A percentile compares a stretch with the other conserved stretches of the same genome.
These are phyloP conservation scores for Coniosporium apollinis DNA, from an alignment of 495 filamentous ascomycete species.

Conservation along the genomic window DNA sequence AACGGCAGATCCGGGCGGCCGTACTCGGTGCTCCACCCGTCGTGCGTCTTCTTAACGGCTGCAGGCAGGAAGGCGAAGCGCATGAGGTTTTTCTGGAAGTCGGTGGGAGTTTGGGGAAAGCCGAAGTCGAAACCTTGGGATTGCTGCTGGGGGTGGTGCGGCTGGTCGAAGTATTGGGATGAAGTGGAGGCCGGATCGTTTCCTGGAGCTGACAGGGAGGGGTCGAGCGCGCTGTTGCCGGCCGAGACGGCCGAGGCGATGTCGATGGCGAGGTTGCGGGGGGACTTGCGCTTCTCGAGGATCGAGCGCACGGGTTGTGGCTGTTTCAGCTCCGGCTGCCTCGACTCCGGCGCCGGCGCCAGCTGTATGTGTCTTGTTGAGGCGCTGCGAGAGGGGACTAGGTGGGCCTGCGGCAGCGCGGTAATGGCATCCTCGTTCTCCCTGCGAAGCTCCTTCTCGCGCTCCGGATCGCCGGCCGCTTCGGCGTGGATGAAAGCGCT, in stretches of 20 bases:
- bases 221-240: constrained; percentile 5
- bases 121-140: constrained; percentile 50
- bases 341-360: not conserved
- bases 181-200: not conserved
- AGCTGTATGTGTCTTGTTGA: constrained; percentile 6
- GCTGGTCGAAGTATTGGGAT: constrained; percentile 25
- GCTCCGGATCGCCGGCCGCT: constrained; percentile 60
- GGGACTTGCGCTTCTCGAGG: constrained; percentile 11
- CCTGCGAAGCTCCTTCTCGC: constrained; percentile 61
- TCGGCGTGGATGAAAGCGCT: constrained; percentile 65
- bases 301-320: constrained; percentile 1
- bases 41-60: constrained; percentile 42
- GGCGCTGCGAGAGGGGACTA: constrained; percentile 20
- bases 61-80: constrained; percentile 64
- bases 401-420: constrained; percentile 46
- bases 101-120: constrained; percentile 56
- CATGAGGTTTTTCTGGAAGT: constrained; percentile 69
- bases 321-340: constrained; percentile 1
- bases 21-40: constrained; percentile 82
- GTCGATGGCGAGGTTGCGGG: constrained; percentile 20
- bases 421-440: constrained; percentile 78
- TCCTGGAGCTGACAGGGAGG: not conserved
- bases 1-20: constrained; percentile 75
- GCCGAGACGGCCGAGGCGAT: constrained; percentile 13
- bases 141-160: constrained; percentile 21